Conservation (phyloP, 73 alveolate genomes). For the Effrenium voratum region DNA sequence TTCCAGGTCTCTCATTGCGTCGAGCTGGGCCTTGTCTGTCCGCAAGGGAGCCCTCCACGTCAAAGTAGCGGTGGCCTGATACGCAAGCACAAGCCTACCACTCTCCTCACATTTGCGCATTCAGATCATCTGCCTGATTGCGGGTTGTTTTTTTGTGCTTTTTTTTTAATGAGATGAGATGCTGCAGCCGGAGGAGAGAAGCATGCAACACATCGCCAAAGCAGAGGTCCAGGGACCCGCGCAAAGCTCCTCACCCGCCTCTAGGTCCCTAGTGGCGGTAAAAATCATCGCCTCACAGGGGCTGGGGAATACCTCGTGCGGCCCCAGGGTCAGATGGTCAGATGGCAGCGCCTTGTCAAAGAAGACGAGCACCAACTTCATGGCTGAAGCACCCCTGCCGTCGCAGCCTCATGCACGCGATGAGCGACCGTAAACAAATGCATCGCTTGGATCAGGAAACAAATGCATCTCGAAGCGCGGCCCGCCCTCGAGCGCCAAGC, state of each 20-base stretch:
- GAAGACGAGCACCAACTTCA: slow-evolving; percentile 73
- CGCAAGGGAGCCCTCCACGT: slow-evolving; percentile 60
- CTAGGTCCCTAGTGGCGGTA: slow-evolving; percentile 78
- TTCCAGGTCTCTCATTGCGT: not conserved
- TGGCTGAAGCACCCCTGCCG: slow-evolving; percentile 19
- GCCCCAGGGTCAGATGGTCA: not conserved
- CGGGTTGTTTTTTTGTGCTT: too few species aligned
- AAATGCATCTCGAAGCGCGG: not conserved
- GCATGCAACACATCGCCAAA: not conserved
- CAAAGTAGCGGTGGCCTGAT: slow-evolving; percentile 82
- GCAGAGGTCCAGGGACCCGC: not conserved
- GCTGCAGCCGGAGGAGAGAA: not conserved
- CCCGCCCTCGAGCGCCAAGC: not conserved
- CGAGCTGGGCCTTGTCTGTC: slow-evolving; percentile 32
- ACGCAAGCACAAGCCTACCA: not conserved
- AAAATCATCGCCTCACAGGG: slow-evolving; percentile 51
- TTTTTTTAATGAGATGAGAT: not conserved
- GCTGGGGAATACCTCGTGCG: not conserved
- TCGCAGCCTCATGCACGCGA: slow-evolving; percentile 77
- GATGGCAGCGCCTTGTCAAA: slow-evolving; percentile 76
- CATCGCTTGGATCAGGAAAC: not conserved
- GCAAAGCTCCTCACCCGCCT: slow-evolving; percentile 62
- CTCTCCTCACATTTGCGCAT: not conserved
- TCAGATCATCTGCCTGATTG: too few species aligned
- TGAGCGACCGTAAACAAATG: not conserved